phyloP scores from a whole-genome alignment of 129 eudicot species.

The Artemisia tridentata region DNA sequence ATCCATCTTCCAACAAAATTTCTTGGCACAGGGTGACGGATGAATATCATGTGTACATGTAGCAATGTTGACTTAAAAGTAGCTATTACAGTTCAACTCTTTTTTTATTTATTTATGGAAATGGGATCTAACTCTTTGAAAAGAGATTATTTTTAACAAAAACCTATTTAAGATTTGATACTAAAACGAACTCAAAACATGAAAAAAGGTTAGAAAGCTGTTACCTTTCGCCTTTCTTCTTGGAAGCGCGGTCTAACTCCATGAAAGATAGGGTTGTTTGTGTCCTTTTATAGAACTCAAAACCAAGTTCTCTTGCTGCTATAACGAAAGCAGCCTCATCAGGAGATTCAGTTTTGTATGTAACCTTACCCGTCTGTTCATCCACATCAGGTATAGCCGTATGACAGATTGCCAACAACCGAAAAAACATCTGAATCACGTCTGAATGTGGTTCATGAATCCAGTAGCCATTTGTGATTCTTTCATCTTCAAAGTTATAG shows the following conservation, averaged over 20 bases:
- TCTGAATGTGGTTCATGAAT: slow-evolving; percentile 52
- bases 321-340: slow-evolving; percentile 96
- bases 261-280: slow-evolving; percentile 59
- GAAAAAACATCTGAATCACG: slow-evolving; percentile 74
- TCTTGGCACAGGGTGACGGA: too few relatives aligned
- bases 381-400: slow-evolving; percentile 88
- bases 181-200: too few relatives aligned
- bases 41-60: not conserved
- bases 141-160: slow-evolving; percentile 2
- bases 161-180: too few relatives aligned
- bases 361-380: slow-evolving; percentile 57
- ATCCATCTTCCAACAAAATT: too few relatives aligned
- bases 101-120: slow-evolving; percentile 36
- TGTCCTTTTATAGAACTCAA: slow-evolving; percentile 80
- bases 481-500: slow-evolving; percentile 76
- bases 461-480: slow-evolving; percentile 79
- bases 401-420: slow-evolving; percentile 85
- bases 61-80: not conserved
- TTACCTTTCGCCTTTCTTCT: slow-evolving; percentile 63
- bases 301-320: slow-evolving; percentile 93
- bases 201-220: not conserved
- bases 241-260: slow-evolving; percentile 63
- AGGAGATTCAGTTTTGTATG: slow-evolving; percentile 96
- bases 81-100: slow-evolving; percentile 53
- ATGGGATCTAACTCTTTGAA: slow-evolving; percentile 59